Conservation (phyloP, 2,329 filamentous ascomycete species). For the Colletotrichum lupini region DNA sequence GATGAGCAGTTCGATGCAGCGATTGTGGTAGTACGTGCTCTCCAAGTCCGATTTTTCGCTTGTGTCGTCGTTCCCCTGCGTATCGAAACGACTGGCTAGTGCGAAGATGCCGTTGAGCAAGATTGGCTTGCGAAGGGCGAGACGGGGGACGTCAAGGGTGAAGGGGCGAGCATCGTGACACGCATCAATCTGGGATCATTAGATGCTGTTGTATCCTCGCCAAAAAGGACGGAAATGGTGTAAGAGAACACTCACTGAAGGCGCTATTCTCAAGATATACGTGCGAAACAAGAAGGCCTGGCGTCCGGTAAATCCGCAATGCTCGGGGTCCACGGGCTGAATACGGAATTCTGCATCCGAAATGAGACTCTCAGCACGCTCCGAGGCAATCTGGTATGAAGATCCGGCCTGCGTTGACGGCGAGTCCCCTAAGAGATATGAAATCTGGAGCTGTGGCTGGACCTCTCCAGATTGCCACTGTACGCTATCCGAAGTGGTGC, state of each 20-base stretch:
- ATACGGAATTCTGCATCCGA: neutral
- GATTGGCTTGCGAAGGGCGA: slow-evolving; percentile 57
- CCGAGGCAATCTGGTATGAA: neutral
- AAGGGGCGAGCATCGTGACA: slow-evolving; percentile 48
- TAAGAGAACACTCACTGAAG: slow-evolving; percentile 1
- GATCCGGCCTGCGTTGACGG: slow-evolving; percentile 12
- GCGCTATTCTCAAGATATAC: slow-evolving; percentile 27
- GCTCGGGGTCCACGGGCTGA: neutral
- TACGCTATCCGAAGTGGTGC: neutral
- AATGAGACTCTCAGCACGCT: neutral
- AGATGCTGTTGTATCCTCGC: neutral
- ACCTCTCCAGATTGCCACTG: slow-evolving; percentile 8
- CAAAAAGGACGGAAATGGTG: too few relatives aligned
- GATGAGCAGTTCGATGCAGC: slow-evolving; percentile 58
- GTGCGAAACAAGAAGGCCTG: slow-evolving; percentile 28
- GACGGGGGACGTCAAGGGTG: slow-evolving; percentile 56
- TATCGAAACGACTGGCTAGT: slow-evolving; percentile 56
- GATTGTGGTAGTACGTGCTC: slow-evolving; percentile 56
- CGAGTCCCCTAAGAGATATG: slow-evolving; percentile 21
- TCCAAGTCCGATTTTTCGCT: slow-evolving; percentile 48
- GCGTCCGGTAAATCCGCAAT: slow-evolving; percentile 21
- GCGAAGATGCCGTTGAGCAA: slow-evolving; percentile 59
- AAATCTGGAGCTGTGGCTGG: slow-evolving; percentile 24
- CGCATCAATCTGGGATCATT: slow-evolving; percentile 14
- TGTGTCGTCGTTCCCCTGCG: slow-evolving; percentile 46